Conservation (phyloP, 208 protist species). For the Leishmania major region DNA sequence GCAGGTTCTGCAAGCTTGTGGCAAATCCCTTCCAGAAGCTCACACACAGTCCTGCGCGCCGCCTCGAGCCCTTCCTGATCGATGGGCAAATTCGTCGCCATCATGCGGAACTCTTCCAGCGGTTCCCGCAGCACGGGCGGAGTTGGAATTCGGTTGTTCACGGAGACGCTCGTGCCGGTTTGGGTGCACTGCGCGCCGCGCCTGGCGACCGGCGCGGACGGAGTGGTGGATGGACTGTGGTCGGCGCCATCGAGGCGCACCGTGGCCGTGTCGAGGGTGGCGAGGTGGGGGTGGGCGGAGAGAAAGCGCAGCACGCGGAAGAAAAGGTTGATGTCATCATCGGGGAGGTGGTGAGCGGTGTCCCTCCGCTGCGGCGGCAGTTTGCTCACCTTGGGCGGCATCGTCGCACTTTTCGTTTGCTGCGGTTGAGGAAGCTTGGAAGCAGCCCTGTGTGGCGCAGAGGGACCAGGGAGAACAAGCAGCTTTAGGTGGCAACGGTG, state of each 20-base stretch:
- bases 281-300: slow-evolving; percentile 23
- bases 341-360: background rate
- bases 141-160: slow-evolving; percentile 32
- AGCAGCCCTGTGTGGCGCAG: background rate
- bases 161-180: slow-evolving; percentile 21
- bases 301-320: slow-evolving; percentile 70
- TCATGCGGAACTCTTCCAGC: slow-evolving; percentile 67
- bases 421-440: background rate
- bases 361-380: background rate
- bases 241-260: background rate
- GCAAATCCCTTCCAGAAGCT: slow-evolving; percentile 19
- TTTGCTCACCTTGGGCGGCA: background rate
- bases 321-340: slow-evolving; percentile 42
- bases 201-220: background rate
- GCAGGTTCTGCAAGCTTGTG: slow-evolving; percentile 8
- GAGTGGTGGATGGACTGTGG: background rate
- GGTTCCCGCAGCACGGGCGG: slow-evolving; percentile 29
- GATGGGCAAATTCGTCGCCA: slow-evolving; percentile 54
- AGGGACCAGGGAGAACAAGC: background rate
- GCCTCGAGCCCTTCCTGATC: slow-evolving; percentile 26
- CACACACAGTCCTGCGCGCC: slow-evolving; percentile 26
- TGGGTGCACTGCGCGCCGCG: background rate
- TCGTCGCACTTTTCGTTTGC: background rate
- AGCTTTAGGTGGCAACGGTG: background rate
- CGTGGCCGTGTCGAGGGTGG: background rate